These are phyloP conservation scores for Hypoxylon intermedium DNA, from an alignment of 495 filamentous ascomycete genomes.

Conservation along the genomic window DNA sequence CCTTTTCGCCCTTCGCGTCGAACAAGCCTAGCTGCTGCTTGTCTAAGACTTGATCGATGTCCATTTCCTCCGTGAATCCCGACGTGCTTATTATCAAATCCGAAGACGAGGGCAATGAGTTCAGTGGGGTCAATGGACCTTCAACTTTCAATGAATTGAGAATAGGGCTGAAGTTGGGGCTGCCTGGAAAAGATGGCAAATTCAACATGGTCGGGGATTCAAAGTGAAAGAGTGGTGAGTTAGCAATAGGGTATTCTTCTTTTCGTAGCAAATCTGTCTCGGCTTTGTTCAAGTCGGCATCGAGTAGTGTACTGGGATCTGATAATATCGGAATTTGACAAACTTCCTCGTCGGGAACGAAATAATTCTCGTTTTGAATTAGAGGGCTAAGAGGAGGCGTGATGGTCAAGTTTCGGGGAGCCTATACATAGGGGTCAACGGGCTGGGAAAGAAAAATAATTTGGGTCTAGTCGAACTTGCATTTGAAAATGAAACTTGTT, in stretches of 20 bases:
- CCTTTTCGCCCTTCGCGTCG: neutral
- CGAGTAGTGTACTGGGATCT: constrained; percentile 54
- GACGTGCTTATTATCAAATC: constrained; percentile 14
- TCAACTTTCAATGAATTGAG: constrained; percentile 24
- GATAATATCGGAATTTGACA: constrained; percentile 62
- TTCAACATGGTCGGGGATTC: constrained; percentile 8
- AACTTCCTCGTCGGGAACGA: constrained; percentile 53
- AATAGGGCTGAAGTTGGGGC: constrained; percentile 20
- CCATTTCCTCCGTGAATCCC: constrained; percentile 12
- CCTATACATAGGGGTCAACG: constrained; percentile 3
- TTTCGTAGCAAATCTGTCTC: constrained; percentile 50
- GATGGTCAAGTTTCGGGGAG: constrained; percentile 37
- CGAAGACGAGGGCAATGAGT: constrained; percentile 25
- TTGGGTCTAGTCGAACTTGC: constrained; percentile 40
- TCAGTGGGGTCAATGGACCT: constrained; percentile 34
- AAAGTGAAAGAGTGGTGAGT: neutral
- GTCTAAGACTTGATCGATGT: constrained; percentile 28
- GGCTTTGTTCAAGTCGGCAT: constrained; percentile 55
- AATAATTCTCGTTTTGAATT: constrained; percentile 48
- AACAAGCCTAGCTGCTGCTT: neutral
- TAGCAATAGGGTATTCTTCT: constrained; percentile 31
- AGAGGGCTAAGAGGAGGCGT: constrained; percentile 67
- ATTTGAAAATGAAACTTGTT: constrained; percentile 41
- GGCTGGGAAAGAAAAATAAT: neutral
- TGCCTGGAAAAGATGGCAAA: constrained; percentile 6